Percentiles rank a stretch among this genome's conserved stretches.
phyloP scores from a whole-genome alignment of 106 monocot species.

The Phalaenopsis aphrodite region DNA sequence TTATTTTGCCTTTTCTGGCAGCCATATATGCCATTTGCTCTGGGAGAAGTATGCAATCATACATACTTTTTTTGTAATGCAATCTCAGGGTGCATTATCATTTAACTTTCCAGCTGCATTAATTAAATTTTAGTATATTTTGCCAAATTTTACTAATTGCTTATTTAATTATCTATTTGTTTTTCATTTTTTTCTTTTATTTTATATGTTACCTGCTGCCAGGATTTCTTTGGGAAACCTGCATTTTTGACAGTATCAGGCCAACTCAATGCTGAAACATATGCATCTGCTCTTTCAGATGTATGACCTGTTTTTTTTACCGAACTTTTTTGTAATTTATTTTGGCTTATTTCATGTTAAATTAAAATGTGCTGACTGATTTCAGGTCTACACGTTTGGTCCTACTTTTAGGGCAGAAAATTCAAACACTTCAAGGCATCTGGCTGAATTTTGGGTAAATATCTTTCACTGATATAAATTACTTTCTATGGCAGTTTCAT shows the following conservation, averaged over 20 bases:
- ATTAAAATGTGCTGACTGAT: neutral
- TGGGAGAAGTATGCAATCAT: too few relatives aligned
- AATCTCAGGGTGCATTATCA: neutral
- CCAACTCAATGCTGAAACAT: conserved; percentile 96
- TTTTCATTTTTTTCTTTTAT: neutral
- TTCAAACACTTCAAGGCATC: conserved; percentile 90
- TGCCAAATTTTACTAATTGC: neutral
- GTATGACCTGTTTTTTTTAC: conserved; percentile 33
- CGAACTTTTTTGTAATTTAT: neutral
- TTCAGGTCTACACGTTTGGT: conserved; percentile 93
- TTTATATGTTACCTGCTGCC: conserved; percentile 10
- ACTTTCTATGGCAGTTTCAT: neutral
- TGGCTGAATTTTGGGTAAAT: conserved; percentile 99
- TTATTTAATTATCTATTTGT: neutral
- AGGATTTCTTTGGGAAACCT: conserved; percentile 99
- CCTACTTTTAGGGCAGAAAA: conserved; percentile 99
- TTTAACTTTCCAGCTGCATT: neutral
- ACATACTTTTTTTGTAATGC: neutral
- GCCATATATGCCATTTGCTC: too few relatives aligned
- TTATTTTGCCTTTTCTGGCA: neutral
- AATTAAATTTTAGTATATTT: neutral
- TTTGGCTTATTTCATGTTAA: neutral
- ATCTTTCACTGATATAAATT: neutral
- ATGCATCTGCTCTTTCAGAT: conserved; percentile 90
- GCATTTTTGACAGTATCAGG: conserved; percentile 98